These are phyloP conservation scores for Arthrocladium fulminans DNA, from an alignment of 2,329 filamentous ascomycete genomes.

Conservation along the genomic window DNA sequence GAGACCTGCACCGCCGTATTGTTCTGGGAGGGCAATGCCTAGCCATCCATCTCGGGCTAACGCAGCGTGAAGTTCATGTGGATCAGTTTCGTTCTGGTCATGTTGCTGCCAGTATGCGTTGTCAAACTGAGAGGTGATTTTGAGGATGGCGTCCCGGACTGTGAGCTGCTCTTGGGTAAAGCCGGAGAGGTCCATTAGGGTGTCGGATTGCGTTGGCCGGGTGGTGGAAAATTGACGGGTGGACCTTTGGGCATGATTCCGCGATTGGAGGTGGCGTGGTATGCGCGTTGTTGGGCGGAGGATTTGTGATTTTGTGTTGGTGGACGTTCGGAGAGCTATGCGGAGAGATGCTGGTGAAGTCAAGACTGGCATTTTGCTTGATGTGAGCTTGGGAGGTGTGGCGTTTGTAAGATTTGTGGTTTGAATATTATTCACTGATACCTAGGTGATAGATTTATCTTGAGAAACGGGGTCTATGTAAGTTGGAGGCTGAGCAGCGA, in stretches of 20 bases:
- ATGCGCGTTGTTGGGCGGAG: background rate
- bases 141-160: slow-evolving; percentile 60
- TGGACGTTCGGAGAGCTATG: slow-evolving; percentile 1
- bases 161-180: slow-evolving; percentile 66
- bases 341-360: background rate
- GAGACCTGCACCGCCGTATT: slow-evolving; percentile 63
- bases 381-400: background rate
- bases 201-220: background rate
- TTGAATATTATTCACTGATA: background rate
- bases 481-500: background rate
- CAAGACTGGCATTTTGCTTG: slow-evolving; percentile 1
- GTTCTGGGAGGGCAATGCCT: slow-evolving; percentile 68
- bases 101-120: slow-evolving; percentile 69
- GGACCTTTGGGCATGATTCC: background rate
- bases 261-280: background rate
- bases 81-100: slow-evolving; percentile 62
- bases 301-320: background rate
- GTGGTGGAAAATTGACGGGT: slow-evolving; percentile 1
- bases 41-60: slow-evolving; percentile 70
- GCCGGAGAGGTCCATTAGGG: slow-evolving; percentile 61
- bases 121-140: slow-evolving; percentile 61
- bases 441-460: background rate
- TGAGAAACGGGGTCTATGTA: background rate
- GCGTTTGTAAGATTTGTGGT: too few species aligned
- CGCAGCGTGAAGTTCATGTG: slow-evolving; percentile 65